Evolutionary conservation across 129 eudicot species (phyloP).

Genomic region (carrot (Daucus carota)): DH1_v3.0 NC_030386.2:31436001-31436500

Average conservation of each 20-base stretch:
- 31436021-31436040: conserved; percentile 17
- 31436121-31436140: conserved; percentile 92
- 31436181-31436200: conserved; percentile 91
- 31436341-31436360: conserved; percentile 32
- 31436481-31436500: conserved; percentile 35
- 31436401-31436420: not conserved
- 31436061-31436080: conserved; percentile 96
- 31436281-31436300: not conserved
- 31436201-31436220: conserved; percentile 85
- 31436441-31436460: conserved; percentile 27
- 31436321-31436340: conserved; percentile 34
- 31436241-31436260: conserved; percentile 41
- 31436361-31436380: conserved; percentile 27
- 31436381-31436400: not conserved
- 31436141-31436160: conserved; percentile 91
- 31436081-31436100: conserved; percentile 80
- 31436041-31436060: conserved; percentile 89
- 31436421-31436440: not conserved
- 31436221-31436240: conserved; percentile 88
- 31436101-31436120: conserved; percentile 92
- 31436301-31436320: conserved; percentile 63
- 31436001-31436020: not conserved
- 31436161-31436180: conserved; percentile 86
- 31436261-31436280: conserved; percentile 25
- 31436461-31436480: conserved; percentile 87